phyloP scores from a whole-genome alignment of 768 basidiomycete species.

The Russula ochroleuca region DNA sequence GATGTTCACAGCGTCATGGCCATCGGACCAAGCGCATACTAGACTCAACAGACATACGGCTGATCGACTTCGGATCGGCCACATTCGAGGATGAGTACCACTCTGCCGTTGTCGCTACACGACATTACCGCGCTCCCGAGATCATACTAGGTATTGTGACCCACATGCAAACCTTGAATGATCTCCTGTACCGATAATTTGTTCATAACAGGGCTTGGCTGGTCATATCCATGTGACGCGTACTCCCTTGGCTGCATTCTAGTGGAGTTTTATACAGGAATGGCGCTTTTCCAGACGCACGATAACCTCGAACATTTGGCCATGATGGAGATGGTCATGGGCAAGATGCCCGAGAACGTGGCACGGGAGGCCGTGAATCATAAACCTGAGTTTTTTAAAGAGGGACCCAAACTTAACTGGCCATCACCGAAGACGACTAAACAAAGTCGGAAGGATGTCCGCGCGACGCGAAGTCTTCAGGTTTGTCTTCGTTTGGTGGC shows the following conservation, averaged over 20 bases:
- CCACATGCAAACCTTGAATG: neutral
- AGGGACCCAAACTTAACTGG: conserved; percentile 81
- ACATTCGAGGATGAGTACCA: conserved; percentile 99
- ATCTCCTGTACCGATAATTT: conserved; percentile 12
- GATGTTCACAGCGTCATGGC: conserved; percentile 37
- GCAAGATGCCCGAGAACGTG: conserved; percentile 90
- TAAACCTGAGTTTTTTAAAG: conserved; percentile 93
- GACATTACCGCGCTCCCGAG: conserved; percentile 98
- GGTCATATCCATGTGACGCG: conserved; percentile 98
- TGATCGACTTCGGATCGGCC: conserved; percentile 98
- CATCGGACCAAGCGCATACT: conserved; percentile 74
- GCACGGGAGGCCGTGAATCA: conserved; percentile 66
- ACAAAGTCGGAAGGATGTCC: conserved; percentile 92
- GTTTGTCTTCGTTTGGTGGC: conserved; percentile 42
- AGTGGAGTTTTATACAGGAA: conserved; percentile 96
- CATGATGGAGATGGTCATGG: conserved; percentile 99
- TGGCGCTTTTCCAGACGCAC: conserved; percentile 98
- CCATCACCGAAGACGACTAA: conserved; percentile 83
- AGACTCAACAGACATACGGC: conserved; percentile 82
- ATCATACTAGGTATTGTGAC: conserved; percentile 82
- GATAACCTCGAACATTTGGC: conserved; percentile 98
- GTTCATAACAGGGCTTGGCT: conserved; percentile 70
- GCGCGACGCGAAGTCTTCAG: conserved; percentile 70
- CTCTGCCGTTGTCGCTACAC: conserved; percentile 94
- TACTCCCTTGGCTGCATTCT: conserved; percentile 98